Base-by-base conservation (phyloP, 2,329 filamentous ascomycete genomes). In the Talaromyces pinophilus region DNA sequence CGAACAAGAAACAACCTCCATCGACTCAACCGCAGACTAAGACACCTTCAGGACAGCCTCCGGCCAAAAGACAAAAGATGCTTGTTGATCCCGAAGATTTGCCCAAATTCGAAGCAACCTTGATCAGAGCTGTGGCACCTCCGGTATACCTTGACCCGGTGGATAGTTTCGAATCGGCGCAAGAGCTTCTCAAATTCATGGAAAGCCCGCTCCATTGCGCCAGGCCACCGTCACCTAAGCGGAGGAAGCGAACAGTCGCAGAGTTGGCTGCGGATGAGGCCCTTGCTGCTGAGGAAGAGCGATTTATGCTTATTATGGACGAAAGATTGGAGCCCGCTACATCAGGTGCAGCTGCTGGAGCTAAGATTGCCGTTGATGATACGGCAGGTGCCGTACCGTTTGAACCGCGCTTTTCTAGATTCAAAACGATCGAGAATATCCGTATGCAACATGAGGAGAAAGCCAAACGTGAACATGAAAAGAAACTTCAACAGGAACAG, bases 231-330 rank as follows among this genome's bases (percentile, higher is more conserved):
- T 86, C 90, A 67, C 93, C 93, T 2, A 97, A 97, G 83, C 90
- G 89, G 7, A 86, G 95, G 66, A 98, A 99, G 83, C 88, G 94
- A 69, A 99, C 95, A 0, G 90, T 96, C 19, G 95, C 95, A 8
- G 94, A 99, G 76, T 88, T 98, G 82, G 95, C 92, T 8, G 94
- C 94, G 7, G 95, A 99, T 74, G 93, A 99, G 79, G 94, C 95
- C 0, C 85, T 92, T 67, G 92, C 93, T 0, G 94, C 93, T 25
- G 92, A 93, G 67, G 89, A 92, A 70, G 93, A 99, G 78, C 87
- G 92, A 57, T 96, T 92, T 71, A 95, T 99, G 92, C 88, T 98
- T 61, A 89, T 92, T 25, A 88, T 93, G 79, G 95, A 99, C 73
- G 94, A 97, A 72, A 87, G 92, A 5, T 85, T 93, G 67, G 85